Percentiles rank a stretch among this genome's conserved stretches.
These are phyloP conservation scores for Claviceps purpurea DNA, from an alignment of 2,329 filamentous ascomycete species.

Conservation along the genomic window DNA sequence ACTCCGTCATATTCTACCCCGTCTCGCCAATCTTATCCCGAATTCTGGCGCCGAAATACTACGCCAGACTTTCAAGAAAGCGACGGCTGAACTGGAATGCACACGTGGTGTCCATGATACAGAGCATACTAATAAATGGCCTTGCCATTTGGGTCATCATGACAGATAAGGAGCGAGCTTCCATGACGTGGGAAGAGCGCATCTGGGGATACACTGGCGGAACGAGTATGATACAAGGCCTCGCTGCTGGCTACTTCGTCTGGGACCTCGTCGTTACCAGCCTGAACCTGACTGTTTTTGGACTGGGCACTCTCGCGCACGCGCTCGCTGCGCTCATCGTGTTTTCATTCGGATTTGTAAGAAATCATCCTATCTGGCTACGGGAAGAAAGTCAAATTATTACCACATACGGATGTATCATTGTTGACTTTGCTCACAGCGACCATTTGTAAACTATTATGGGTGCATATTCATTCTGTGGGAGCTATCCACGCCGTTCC, in stretches of 20 bases:
- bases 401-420: background rate
- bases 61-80: slow-evolving; percentile 50
- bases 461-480: slow-evolving; percentile 71
- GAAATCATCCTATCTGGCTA: slow-evolving; percentile 19
- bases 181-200: slow-evolving; percentile 53
- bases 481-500: slow-evolving; percentile 72
- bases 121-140: slow-evolving; percentile 57
- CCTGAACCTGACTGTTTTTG: slow-evolving; percentile 57
- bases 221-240: slow-evolving; percentile 58
- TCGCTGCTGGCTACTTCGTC: slow-evolving; percentile 70
- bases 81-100: slow-evolving; percentile 68
- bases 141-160: slow-evolving; percentile 64
- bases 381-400: background rate
- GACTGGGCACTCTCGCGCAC: slow-evolving; percentile 63
- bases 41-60: slow-evolving; percentile 47
- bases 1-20: slow-evolving; percentile 52
- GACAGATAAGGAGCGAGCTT: slow-evolving; percentile 50
- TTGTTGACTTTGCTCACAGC: slow-evolving; percentile 29
- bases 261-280: slow-evolving; percentile 67
- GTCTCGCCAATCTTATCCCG: slow-evolving; percentile 55
- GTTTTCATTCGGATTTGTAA: slow-evolving; percentile 67
- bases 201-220: slow-evolving; percentile 68
- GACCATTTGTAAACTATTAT: slow-evolving; percentile 77
- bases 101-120: slow-evolving; percentile 71
- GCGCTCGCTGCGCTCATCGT: slow-evolving; percentile 61